Percentiles rank a stretch among this genome's conserved stretches.
Conservation (phyloP, 768 basidiomycete genomes). For the Phanerochaete carnosa region DNA sequence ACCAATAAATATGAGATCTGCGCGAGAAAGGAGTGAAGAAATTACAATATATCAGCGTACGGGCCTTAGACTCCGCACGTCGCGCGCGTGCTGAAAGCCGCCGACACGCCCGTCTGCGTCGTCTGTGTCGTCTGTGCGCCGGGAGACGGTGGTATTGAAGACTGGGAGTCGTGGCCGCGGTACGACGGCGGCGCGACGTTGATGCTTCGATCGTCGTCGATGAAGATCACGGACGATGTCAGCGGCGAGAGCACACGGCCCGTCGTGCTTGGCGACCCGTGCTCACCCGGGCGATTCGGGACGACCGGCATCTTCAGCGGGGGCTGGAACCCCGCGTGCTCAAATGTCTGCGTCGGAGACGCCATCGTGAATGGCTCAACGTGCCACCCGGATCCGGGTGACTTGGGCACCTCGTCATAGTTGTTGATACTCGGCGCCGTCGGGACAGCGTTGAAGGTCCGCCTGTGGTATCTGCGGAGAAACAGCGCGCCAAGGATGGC, state of each 20-base stretch:
- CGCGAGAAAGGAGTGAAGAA: no score
- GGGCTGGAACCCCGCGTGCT: not conserved
- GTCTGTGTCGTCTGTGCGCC: not conserved
- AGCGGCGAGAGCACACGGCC: not conserved
- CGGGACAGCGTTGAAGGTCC: not conserved
- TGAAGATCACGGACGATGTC: not conserved
- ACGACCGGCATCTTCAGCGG: not conserved
- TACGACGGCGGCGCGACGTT: not conserved
- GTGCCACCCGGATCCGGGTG: not conserved
- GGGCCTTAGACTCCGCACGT: not conserved
- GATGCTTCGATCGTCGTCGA: not conserved
- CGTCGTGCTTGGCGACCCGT: not conserved
- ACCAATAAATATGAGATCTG: no score
- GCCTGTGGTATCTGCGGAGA: not conserved
- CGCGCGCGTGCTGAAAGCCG: not conserved
- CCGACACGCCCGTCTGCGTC: not conserved
- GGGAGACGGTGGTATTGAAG: not conserved
- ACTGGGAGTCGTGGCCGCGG: not conserved
- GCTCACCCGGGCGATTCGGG: not conserved
- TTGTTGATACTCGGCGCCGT: not conserved
- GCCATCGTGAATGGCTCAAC: conserved; percentile 1
- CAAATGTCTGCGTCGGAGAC: not conserved
- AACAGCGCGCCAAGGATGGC: not conserved
- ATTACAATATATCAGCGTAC: not conserved
- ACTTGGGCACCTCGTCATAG: not conserved